Percentiles rank a stretch among this genome's conserved stretches.
These are phyloP conservation scores for Coemansia furcata DNA, from an alignment of 192 early-diverging fungal genomes.

Conservation along the genomic window DNA sequence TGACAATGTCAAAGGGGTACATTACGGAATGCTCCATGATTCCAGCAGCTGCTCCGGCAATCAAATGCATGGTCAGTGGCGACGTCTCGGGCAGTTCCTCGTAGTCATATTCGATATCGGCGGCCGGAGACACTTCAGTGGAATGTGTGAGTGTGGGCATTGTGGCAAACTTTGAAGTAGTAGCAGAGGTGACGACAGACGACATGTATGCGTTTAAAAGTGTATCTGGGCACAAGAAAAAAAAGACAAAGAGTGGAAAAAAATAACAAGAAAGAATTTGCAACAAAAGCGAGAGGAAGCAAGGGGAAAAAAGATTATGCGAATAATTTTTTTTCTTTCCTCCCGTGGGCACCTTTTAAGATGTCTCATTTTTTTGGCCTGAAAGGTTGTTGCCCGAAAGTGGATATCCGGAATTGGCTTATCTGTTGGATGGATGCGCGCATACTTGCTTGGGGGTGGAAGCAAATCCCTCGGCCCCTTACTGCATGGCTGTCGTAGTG, in stretches of 20 bases:
- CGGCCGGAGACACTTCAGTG: neutral
- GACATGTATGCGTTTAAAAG: neutral
- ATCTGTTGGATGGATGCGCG: neutral
- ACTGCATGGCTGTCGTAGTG: neutral
- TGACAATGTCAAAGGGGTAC: constrained; percentile 93
- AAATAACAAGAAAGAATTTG: neutral
- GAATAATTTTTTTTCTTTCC: neutral
- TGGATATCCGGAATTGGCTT: neutral
- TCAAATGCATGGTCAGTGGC: constrained; percentile 73
- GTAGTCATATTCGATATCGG: constrained; percentile 73
- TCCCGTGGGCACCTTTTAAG: constrained; percentile 1
- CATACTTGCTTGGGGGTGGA: neutral
- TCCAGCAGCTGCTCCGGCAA: constrained; percentile 94
- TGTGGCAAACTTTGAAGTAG: constrained; percentile 4
- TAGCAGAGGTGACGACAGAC: neutral
- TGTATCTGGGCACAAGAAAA: neutral
- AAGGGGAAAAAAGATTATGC: neutral
- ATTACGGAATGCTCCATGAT: constrained; percentile 95
- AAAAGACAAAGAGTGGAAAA: neutral
- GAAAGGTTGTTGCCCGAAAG: neutral
- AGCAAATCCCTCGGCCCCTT: neutral
- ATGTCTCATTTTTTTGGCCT: neutral
- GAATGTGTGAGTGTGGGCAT: constrained; percentile 2
- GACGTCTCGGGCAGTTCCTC: constrained; percentile 87
- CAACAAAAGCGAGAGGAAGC: neutral